Conservation (phyloP, 495 filamentous ascomycete species). For the Entonaema liquescens region DNA sequence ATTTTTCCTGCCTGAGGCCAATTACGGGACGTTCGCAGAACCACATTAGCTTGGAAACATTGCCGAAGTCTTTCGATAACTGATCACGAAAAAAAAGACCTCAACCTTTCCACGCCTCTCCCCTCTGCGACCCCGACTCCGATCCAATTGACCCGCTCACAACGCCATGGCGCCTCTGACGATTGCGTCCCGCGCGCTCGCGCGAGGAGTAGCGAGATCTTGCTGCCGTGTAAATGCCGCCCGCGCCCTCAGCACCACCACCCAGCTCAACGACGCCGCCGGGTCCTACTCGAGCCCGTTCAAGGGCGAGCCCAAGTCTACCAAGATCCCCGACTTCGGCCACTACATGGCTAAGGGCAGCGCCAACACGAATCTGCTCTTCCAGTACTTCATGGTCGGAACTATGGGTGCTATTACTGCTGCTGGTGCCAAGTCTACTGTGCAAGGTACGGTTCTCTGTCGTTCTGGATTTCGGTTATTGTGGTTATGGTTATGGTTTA, state of each 20-base stretch:
- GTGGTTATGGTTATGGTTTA: neutral
- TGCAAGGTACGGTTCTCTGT: slow-evolving; percentile 78
- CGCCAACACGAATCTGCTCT: slow-evolving; percentile 78
- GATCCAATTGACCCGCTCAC: slow-evolving; percentile 46
- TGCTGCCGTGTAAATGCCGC: slow-evolving; percentile 45
- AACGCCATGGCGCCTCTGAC: slow-evolving; percentile 58
- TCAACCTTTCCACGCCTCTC: slow-evolving; percentile 49
- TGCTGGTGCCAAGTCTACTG: slow-evolving; percentile 93
- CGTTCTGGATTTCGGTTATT: slow-evolving; percentile 5
- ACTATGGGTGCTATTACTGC: slow-evolving; percentile 89
- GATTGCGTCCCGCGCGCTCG: slow-evolving; percentile 56
- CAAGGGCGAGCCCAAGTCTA: slow-evolving; percentile 64
- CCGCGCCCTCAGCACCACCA: slow-evolving; percentile 59
- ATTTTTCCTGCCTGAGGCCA: slow-evolving; percentile 39
- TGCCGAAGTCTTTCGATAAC: slow-evolving; percentile 45
- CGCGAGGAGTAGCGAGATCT: slow-evolving; percentile 51
- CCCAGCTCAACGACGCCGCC: slow-evolving; percentile 49
- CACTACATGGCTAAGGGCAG: slow-evolving; percentile 79
- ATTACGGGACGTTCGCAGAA: slow-evolving; percentile 13
- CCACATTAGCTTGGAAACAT: slow-evolving; percentile 35
- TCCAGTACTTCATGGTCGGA: slow-evolving; percentile 98
- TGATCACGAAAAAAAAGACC: slow-evolving; percentile 54
- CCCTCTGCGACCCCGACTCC: slow-evolving; percentile 31
- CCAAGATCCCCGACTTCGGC: slow-evolving; percentile 86
- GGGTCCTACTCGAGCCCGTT: slow-evolving; percentile 63